Evolutionary conservation across 345 rosid genomes (phyloP).

Genomic region (Hibiscus syriacus): DNA sequence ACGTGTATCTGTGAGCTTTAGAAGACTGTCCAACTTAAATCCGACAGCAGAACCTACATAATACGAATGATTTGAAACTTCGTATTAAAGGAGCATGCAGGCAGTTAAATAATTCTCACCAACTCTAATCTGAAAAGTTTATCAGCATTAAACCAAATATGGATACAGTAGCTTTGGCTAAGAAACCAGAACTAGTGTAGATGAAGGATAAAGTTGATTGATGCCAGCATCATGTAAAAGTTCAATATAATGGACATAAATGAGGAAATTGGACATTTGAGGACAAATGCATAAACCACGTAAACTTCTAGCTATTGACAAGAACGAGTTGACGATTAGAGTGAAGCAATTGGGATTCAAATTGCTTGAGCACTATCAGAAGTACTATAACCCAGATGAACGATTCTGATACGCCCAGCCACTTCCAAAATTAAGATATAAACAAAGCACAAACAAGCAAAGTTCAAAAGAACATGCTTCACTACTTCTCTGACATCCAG

Average conservation of each 20-base stretch:
- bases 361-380: conserved; percentile 5
- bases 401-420: not conserved
- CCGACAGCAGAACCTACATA: conserved; percentile 93
- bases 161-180: not conserved
- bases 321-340: not conserved
- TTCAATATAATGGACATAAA: not conserved
- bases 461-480: not conserved
- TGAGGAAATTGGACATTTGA: not conserved
- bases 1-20: conserved; percentile 88
- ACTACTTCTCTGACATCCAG: not conserved
- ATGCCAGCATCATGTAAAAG: not conserved
- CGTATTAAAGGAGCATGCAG: conserved; percentile 1
- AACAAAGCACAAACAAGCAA: not conserved
- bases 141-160: conserved; percentile 1
- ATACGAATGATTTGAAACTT: conserved; percentile 14
- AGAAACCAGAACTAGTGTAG: not conserved
- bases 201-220: not conserved
- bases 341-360: not conserved
- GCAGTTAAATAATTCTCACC: not conserved
- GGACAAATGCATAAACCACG: not conserved
- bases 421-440: not conserved
- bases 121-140: not conserved
- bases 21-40: conserved; percentile 95
- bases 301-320: conserved; percentile 1
- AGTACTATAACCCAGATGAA: not conserved